Base-by-base conservation (phyloP, 2,329 filamentous ascomycete genomes). In the Blumeriella jaapii region DNA sequence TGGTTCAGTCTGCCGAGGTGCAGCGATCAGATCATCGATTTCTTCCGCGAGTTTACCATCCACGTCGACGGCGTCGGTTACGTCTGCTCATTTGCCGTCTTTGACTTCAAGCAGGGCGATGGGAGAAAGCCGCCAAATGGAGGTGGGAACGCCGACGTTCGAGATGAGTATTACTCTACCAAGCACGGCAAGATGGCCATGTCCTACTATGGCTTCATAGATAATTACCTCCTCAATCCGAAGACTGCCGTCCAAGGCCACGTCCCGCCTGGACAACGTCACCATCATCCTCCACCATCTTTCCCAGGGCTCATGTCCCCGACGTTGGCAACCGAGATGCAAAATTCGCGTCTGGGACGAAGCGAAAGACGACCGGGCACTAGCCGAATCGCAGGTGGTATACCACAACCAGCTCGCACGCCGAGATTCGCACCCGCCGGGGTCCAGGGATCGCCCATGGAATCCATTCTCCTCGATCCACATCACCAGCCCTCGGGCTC, bases 111-210 rank as follows among this genome's bases (percentile, higher is more conserved):
- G 58, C 89, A 86, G 56, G 82, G 78, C 15, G 67, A 78, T 14
- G 68, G 72, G 30, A 68, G 68, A 45, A 60, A 62, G 25, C 58
- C 60, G n/a, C 61, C 61, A 4, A 55, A 57, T 28, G 55, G 59
- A 31, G 46, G 35, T 29, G 47, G 31, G 26, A 48, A 42, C 23
- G 60, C 58, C 8, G 60, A 86, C 54, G 70, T 86, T 7, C 76
- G 91, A 8, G 83, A 91, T 40, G 87, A 95, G 49, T 96, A 96
- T 56, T 96, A 91, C 54, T 78, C 84, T 14, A 85, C 86, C 7
- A 95, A 95, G 54, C 87, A 98, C 52, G 84, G 87, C 44, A 98
- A 98, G 62, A 94, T 98, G 84, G 79, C 91, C n/a, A 83, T 86
- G 11, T 96, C 89, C 0, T 91, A 95, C 55, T 87, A 91, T 52